Base-by-base conservation (phyloP, 352 stramenopile genomes). In the Pythium periplocum region DNA sequence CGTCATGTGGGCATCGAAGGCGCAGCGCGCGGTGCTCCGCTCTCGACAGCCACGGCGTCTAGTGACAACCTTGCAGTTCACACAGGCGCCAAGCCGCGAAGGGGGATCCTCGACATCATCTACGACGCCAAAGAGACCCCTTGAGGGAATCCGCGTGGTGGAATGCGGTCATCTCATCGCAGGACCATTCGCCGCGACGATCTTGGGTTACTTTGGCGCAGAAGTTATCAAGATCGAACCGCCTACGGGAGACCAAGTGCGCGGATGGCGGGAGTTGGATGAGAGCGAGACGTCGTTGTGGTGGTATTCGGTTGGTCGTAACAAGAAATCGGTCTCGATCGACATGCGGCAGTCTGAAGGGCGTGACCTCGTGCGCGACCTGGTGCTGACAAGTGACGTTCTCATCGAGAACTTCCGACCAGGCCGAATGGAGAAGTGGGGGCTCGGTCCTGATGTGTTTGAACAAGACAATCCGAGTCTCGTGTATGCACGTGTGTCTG, bases 191-290 rank as follows among this genome's bases (percentile, higher is more conserved):
- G 83, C 83, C 6, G 83, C 71, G 10, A 90, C 80, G 49, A 93
- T 96, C 51, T 55, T 96, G 45, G 87, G 68, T 61, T 94, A 96
- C 70, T 96, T 94, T 63, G 87, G 87, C 34, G 87, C 87, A 3
- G 86, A 96, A 64, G 85, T 96, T 45, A 96, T 96, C 74, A 95
- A 96, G 53, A 81, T 96, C 37, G 87, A 96, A 61, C 83, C 84
- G 7, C 86, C 82, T 3, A 88, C 71, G 10, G 86, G 86, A 8
- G 86, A 96, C 50, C 83, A 93, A 48, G 64, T 94, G 55, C 84
- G 86, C 34, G 75, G 82, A 57, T 93, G 87, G 55, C 81, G 85
- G 36, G 65, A 87, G 51, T 61, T 94, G 38, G 83, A 95, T 54
- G 53, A 62, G 30, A 81, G 66, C 46, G 73, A 78, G 55, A 95